These are phyloP conservation scores for Aureoboletus auriporus DNA, from an alignment of 768 basidiomycete genomes.

Conservation along the genomic window DNA sequence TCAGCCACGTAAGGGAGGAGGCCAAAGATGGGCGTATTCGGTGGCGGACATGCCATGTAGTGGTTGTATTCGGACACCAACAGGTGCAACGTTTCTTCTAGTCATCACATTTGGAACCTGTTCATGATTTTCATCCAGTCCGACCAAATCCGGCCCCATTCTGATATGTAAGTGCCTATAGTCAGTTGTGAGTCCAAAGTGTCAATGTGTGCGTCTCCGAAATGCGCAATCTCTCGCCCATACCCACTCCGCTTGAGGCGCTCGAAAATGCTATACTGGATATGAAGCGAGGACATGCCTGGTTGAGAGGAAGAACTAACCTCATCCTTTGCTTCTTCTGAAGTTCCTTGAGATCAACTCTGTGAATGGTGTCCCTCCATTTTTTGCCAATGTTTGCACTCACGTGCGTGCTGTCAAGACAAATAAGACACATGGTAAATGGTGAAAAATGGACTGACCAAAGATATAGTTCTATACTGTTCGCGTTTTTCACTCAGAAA, in stretches of 20 bases:
- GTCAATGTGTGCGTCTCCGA: neutral
- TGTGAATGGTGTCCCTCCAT: neutral
- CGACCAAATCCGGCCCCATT: constrained; percentile 12
- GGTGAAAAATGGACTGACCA: neutral
- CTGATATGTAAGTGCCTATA: constrained; percentile 10
- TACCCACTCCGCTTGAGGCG: constrained; percentile 8
- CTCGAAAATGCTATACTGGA: constrained; percentile 6
- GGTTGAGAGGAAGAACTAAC: neutral
- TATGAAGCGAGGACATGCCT: neutral
- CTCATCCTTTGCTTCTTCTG: neutral
- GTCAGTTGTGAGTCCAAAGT: neutral
- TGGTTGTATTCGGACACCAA: neutral
- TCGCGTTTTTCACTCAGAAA: constrained; percentile 1
- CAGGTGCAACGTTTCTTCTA: neutral
- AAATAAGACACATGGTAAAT: neutral
- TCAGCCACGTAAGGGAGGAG: too few species aligned
- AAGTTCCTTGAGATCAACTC: neutral
- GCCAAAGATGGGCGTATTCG: too few species aligned
- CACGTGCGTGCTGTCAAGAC: constrained; percentile 7
- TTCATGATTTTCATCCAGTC: constrained; percentile 3
- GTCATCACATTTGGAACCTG: neutral
- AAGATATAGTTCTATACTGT: rapidly evolving
- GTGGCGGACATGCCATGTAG: too few species aligned
- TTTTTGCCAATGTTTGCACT: neutral
- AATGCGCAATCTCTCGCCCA: neutral